Conservation (phyloP, 2,329 filamentous ascomycete species). For the Fusarium proliferatum region DNA sequence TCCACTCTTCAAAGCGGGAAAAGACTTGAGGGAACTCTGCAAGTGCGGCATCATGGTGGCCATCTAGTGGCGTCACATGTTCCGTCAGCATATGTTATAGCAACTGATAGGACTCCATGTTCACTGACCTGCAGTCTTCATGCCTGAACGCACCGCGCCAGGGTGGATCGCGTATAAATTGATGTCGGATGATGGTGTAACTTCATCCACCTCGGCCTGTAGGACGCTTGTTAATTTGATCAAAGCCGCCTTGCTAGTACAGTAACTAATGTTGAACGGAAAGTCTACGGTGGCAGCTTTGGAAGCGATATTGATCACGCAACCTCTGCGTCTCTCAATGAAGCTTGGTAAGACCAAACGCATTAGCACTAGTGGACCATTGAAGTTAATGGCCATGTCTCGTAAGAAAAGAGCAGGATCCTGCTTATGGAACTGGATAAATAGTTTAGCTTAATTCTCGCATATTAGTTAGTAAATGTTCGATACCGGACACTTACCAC, state of each 20-base stretch:
- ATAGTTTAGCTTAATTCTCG: fast-evolving
- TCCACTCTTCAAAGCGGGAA: background rate
- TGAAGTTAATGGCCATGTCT: background rate
- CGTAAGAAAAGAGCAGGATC: background rate
- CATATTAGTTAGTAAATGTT: too few relatives aligned
- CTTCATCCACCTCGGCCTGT: background rate
- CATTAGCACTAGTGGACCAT: background rate
- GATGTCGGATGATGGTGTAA: background rate
- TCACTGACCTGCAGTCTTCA: background rate
- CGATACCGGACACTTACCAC: background rate
- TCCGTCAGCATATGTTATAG: fast-evolving
- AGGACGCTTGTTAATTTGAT: background rate
- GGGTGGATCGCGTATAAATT: background rate
- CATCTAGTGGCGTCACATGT: fast-evolving
- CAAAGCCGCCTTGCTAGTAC: background rate
- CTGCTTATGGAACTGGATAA: background rate
- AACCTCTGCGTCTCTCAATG: background rate
- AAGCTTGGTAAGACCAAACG: background rate
- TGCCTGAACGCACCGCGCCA: background rate
- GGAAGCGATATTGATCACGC: background rate
- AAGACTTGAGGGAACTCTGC: background rate
- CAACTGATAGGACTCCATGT: fast-evolving
- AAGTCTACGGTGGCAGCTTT: background rate
- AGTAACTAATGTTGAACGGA: background rate
- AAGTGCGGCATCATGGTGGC: background rate